Evolutionary conservation across 1,139 yeast species (phyloP), one percentile per base, ranked within the genome.

Genomic region (Meyerozyma carpophila): DNA sequence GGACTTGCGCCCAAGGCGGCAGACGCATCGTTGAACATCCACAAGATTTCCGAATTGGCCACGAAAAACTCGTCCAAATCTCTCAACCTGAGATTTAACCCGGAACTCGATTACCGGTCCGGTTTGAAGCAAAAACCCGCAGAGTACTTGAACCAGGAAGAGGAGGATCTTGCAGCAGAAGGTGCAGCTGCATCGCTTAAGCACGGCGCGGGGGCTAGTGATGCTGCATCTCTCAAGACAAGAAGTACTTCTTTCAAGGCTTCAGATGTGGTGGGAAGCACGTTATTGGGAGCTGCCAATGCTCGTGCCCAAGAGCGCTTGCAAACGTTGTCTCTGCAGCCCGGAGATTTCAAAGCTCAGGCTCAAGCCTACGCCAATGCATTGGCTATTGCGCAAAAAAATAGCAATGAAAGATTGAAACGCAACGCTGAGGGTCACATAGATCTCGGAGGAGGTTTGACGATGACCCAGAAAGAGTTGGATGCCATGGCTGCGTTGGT

Each of bases 361-460:
- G 78, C 77, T 28, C 70, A 68, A 47, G 57, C 62, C 44, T 73
- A 73, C 52, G 76, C 77, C 41, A 58, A 61, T 49, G 78, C 78
- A 1, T 66, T 73, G 47, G 77, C 84, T 8, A 66, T 85, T 53
- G 97, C 96, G 2, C 87, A 85, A 59, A 76, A 77, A 54, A 78
- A 81, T 51, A 67, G 77, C 45, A 76, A 75, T 45, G 81, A 77
- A 54, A 73, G 90, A 54, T 58, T 78, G 46, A 76, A 69, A 45
- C 59, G 52, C 44, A 57, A 65, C 51, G 64, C 67, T 45, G 56
- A 64, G 40, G 89, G 88, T 41, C 75, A 83, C 58, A 74, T 89
- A 54, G 77, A 89, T 57, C 68, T 91, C 51, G 98, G 98, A 49
- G 96, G 96, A 52, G 98, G 98, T 3, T 74, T 88, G 52, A 79